Base-by-base conservation (phyloP, 176 grass and related monocot genomes). In the Themeda triandra region DNA sequence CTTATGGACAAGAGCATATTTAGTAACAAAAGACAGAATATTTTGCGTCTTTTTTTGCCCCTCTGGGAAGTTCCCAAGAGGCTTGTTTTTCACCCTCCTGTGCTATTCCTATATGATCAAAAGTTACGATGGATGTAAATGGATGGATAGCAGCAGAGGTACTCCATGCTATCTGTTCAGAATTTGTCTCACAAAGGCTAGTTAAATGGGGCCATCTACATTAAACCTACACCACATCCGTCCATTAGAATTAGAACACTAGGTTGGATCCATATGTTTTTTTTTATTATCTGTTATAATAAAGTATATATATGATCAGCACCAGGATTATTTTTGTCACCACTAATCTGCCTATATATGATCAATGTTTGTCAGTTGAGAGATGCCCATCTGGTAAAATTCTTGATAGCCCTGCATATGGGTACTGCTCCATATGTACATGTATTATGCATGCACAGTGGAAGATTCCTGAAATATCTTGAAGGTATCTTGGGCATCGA, bases 11-110 rank as follows among this genome's bases (percentile, higher is more conserved):
- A 23, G 44, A 49, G 31, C 4, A 73, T 80, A 83, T 87, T 86
- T 79, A 80, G 75, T 13, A 75, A 24, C 46, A 79, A 87, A 90
- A 84, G 62, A 39, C 8, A n/a, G 65, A 77, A 76, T 54, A 77
- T 81, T 63, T 63, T 1, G 37, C 37, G 11, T 63, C 14, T 83
- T 75, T 83, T 83, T 69, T 69, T 77, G 1, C 63, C 27, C 63
- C 39, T 31, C 59, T 40, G 27, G 75, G 62, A 73, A 73, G 84
- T 76, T 29, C 13, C 23, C 66, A 66, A 30, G 44, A 80, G 54
- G 42, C 60, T 73, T 80, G 81, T 80, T 72, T 56, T 48, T 80
- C 31, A 31, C 42, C 27, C 29, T 77, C 35, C 11, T 65, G 48
- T 66, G 37, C n/a, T 23, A 18, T 80, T 46, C 59, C 12, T 8